A percentile compares a stretch with the other conserved stretches of the same genome.
Evolutionary conservation across 2,329 filamentous ascomycete genomes (phyloP).

Genomic region (Hymenoscyphus infarciens): DNA sequence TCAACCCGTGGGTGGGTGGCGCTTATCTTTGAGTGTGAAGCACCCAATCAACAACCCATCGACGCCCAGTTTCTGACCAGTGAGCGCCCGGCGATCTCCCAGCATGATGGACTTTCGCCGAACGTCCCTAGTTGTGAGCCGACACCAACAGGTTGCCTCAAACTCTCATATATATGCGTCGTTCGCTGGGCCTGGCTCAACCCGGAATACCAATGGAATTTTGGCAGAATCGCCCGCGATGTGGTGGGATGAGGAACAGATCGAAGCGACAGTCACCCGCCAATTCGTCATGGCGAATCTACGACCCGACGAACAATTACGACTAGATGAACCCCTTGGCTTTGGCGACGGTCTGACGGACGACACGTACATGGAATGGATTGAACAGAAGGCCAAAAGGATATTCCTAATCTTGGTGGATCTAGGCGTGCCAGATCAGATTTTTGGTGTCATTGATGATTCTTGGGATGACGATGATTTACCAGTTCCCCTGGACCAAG

Average conservation of each 20-base stretch:
- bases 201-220: constrained; percentile 29
- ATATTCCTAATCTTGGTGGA: constrained; percentile 70
- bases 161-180: constrained; percentile 33
- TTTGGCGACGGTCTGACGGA: constrained; percentile 67
- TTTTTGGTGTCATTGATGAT: constrained; percentile 71
- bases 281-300: constrained; percentile 65
- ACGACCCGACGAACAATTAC: constrained; percentile 57
- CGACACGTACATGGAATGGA: constrained; percentile 77
- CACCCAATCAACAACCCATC: constrained; percentile 21
- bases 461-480: constrained; percentile 76
- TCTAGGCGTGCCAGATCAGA: constrained; percentile 66
- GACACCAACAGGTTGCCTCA: constrained; percentile 20
- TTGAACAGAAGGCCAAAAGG: constrained; percentile 63
- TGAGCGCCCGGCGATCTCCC: constrained; percentile 12
- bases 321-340: constrained; percentile 58
- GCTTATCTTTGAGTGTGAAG: constrained; percentile 25
- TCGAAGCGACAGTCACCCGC: constrained; percentile 66
- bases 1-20: constrained; percentile 11
- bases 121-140: constrained; percentile 27
- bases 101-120: constrained; percentile 32
- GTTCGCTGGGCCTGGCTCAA: constrained; percentile 27
- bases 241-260: constrained; percentile 71
- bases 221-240: constrained; percentile 36
- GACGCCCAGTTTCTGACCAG: constrained; percentile 12
- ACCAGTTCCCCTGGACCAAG: constrained; percentile 62